Base-by-base conservation (phyloP, 192 early-diverging fungal species). In the Podila horticola region DNA sequence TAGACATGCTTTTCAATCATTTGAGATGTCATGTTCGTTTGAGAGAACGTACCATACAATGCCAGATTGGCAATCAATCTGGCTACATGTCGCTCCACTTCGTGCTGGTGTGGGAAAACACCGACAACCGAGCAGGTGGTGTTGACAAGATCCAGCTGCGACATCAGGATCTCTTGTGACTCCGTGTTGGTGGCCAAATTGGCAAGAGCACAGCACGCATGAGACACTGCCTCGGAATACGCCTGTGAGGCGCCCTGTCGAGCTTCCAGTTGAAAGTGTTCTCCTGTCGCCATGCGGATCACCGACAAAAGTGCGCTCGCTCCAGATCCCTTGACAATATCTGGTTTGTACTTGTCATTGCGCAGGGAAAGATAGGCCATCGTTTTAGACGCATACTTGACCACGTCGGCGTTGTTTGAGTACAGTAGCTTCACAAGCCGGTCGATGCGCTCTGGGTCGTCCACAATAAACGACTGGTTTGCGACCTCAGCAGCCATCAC, bases 101-200 rank as follows among this genome's bases (percentile, higher is more conserved):
- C 89, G 5, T 51, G 66, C 64, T 88, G 74, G 20, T 69, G 59
- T 11, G 84, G 58, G 62, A 86, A 88, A 9, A 67, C 52, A 9
- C 74, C 63, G 11, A 84, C 81, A 2, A 85, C 76, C 30, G 83
- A 66, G 62, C 87, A 88, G n/a, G 86, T 69, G 49, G 83, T 69
- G 26, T 58, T 59, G 31, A 90, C 41, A 33, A 90, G 69, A 55
- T 82, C 72, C 59, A 87, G 72, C 41, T 88, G 89, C 10, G 69
- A 65, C 84, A 90, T 90, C 20, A 90, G 61, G 51, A 82, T 81
- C 36, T 83, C 58, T 51, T 87, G 87, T 4, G 60, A 75, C 62
- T 74, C 86, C 55, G 87, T 83, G 59, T 90, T 90, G 4, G 89
- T 90, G 8, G 89, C 89, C 76, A 90, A 67, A 58, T 90, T 90